Evolutionary conservation across 2,329 filamentous ascomycete genomes (phyloP).

Genomic region (Diaporthe caulivora): DNA sequence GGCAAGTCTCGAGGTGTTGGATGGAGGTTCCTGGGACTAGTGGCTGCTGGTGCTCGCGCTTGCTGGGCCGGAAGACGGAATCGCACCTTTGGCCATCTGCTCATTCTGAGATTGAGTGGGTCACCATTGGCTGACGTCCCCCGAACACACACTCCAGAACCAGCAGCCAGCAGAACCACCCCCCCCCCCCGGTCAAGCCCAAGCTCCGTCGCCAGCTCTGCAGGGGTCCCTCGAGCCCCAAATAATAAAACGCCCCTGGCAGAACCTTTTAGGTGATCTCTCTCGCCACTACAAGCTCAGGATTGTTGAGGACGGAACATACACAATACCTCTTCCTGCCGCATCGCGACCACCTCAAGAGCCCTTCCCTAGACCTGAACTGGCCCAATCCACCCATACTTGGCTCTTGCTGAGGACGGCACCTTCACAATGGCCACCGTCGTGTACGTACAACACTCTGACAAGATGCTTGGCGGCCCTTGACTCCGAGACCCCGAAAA

Average conservation of each 20-base stretch:
- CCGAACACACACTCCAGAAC: no score
- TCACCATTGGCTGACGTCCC: conserved; percentile 32
- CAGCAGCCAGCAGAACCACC: no score
- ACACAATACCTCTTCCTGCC: not conserved
- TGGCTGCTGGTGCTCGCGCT: not conserved
- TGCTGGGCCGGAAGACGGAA: conserved; percentile 49
- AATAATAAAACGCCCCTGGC: conserved; percentile 33
- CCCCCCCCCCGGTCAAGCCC: not conserved
- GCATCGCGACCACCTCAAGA: not conserved
- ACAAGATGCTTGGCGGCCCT: not conserved
- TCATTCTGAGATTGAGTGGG: conserved; percentile 49
- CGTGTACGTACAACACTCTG: conserved; percentile 33
- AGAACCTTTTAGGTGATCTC: conserved; percentile 21
- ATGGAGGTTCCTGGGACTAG: conserved; percentile 22
- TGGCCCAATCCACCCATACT: not conserved
- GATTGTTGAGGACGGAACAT: conserved; percentile 16
- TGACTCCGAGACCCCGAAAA: not conserved
- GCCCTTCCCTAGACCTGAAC: not conserved
- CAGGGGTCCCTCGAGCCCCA: conserved; percentile 28
- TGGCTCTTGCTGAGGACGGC: conserved; percentile 16
- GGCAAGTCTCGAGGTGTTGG: no score
- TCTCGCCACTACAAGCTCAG: conserved; percentile 5
- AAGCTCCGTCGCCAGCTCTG: conserved; percentile 13
- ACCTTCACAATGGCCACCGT: conserved; percentile 36
- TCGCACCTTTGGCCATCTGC: conserved; percentile 48